Evolutionary conservation across 306 rosid genomes (phyloP).

Genomic region (Fragaria nilgerrensis): DNA sequence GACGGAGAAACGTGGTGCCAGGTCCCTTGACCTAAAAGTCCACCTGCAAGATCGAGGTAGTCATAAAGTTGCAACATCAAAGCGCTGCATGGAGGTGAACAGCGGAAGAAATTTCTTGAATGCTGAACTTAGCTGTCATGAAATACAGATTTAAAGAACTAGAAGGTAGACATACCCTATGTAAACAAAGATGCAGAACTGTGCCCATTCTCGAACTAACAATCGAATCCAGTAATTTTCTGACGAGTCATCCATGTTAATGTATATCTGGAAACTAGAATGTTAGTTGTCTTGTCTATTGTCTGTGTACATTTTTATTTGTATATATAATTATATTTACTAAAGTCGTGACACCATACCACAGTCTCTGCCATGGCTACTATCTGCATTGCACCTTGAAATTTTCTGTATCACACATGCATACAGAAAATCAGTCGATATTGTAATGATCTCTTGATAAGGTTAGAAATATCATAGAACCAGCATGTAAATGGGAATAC

Average conservation of each 20-base stretch:
- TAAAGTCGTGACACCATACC: slow-evolving; percentile 47
- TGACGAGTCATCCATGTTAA: slow-evolving; percentile 69
- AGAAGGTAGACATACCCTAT: slow-evolving; percentile 64
- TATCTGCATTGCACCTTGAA: slow-evolving; percentile 95
- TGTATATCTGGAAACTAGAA: slow-evolving; percentile 54
- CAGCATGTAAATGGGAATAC: slow-evolving; percentile 5
- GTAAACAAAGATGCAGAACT: slow-evolving; percentile 79
- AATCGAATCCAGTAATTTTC: slow-evolving; percentile 86
- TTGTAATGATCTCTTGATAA: slow-evolving; percentile 13
- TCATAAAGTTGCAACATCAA: slow-evolving; percentile 5
- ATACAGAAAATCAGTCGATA: slow-evolving; percentile 22
- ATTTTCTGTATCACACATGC: slow-evolving; percentile 53
- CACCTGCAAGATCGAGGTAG: slow-evolving; percentile 62
- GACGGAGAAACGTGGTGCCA: slow-evolving; percentile 82
- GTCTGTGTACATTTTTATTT: too few species aligned
- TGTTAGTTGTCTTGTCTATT: slow-evolving; percentile 7
- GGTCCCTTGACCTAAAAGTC: slow-evolving; percentile 87
- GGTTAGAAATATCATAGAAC: not conserved
- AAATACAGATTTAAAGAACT: not conserved
- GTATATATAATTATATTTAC: not conserved
- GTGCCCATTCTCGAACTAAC: slow-evolving; percentile 82
- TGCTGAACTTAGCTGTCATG: not conserved
- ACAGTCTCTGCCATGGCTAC: slow-evolving; percentile 82
- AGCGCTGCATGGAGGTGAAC: not conserved
- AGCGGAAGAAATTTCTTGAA: not conserved